Evolutionary conservation across 305 asterid species (phyloP).

Genomic region (Euphrasia arctica): DNA sequence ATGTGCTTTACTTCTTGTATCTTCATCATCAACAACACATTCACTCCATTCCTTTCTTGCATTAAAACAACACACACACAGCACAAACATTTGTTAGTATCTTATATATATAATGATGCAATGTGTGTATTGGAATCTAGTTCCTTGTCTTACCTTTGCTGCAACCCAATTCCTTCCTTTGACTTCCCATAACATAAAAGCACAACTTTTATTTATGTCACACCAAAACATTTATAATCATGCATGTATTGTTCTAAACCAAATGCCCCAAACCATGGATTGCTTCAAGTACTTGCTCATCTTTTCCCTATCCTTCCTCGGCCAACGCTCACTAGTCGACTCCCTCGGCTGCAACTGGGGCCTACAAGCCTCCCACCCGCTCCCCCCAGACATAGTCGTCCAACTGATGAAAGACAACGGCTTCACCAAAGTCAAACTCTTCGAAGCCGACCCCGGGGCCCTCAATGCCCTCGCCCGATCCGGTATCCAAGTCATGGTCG

Average conservation of each 20-base stretch:
- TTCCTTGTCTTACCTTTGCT: constrained; percentile 44
- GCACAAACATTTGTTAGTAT: background rate
- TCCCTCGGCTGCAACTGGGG: constrained; percentile 72
- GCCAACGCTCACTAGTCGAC: constrained; percentile 18
- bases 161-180: constrained; percentile 52
- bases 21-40: constrained; percentile 17
- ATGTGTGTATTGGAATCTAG: constrained; percentile 40
- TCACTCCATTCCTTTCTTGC: constrained; percentile 38
- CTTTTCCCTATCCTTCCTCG: constrained; percentile 29
- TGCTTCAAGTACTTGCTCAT: constrained; percentile 14
- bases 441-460: constrained; percentile 60
- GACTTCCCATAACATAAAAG: constrained; percentile 29
- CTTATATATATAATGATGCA: background rate
- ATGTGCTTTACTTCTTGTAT: constrained; percentile 38
- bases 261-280: constrained; percentile 30
- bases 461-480: constrained; percentile 60
- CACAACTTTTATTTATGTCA: constrained; percentile 14
- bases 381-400: constrained; percentile 56
- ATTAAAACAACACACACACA: constrained; percentile 12
- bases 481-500: constrained; percentile 81
- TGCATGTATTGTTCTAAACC: too few relatives aligned
- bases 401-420: constrained; percentile 68
- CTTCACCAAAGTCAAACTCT: constrained; percentile 62
- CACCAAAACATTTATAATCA: constrained; percentile 12
- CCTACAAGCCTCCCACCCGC: constrained; percentile 50